Evolutionary conservation across 1,284 basidiomycete species (phyloP).

Genomic region (Waitea zeae): DNA sequence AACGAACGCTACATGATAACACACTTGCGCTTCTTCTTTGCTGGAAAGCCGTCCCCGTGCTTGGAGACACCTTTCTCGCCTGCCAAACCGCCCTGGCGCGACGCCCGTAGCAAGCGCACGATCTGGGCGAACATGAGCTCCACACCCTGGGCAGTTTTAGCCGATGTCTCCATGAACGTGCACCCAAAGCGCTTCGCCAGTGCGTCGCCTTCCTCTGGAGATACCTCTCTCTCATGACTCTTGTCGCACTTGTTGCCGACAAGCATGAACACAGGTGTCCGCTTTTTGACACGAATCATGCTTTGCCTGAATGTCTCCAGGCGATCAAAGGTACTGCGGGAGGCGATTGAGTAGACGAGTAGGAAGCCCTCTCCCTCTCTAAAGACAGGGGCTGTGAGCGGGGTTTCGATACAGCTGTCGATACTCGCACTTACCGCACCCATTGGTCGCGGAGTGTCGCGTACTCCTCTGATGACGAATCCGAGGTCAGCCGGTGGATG

Average conservation of each 20-base stretch:
- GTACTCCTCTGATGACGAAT: conserved; percentile 64
- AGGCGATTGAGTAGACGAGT: conserved; percentile 96
- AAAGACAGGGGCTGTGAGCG: too few species aligned
- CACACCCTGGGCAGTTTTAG: conserved; percentile 91
- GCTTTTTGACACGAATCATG: conserved; percentile 86
- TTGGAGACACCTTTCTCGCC: conserved; percentile 13
- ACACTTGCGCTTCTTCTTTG: conserved; percentile 40
- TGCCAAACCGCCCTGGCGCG: conserved; percentile 24
- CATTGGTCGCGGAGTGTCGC: conserved; percentile 97
- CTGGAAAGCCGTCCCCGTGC: conserved; percentile 20
- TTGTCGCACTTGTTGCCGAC: conserved; percentile 91
- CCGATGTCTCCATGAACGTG: conserved; percentile 92
- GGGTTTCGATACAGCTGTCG: conserved; percentile 9
- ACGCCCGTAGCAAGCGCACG: conserved; percentile 75
- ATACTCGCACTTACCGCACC: conserved; percentile 59
- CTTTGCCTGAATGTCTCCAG: conserved; percentile 91
- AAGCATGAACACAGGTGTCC: conserved; percentile 71
- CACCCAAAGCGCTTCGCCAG: conserved; percentile 82
- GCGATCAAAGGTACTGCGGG: conserved; percentile 85
- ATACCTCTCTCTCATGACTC: conserved; percentile 72
- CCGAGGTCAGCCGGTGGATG: conserved; percentile 3
- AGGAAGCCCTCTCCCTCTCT: conserved; percentile 98
- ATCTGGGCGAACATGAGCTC: conserved; percentile 86
- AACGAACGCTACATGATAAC: conserved; percentile 63
- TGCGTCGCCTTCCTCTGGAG: conserved; percentile 73